Evolutionary conservation across 805 yeast genomes (phyloP), one percentile per base, ranked within the genome.

Genomic region (Teunomyces aglyptinius): DNA sequence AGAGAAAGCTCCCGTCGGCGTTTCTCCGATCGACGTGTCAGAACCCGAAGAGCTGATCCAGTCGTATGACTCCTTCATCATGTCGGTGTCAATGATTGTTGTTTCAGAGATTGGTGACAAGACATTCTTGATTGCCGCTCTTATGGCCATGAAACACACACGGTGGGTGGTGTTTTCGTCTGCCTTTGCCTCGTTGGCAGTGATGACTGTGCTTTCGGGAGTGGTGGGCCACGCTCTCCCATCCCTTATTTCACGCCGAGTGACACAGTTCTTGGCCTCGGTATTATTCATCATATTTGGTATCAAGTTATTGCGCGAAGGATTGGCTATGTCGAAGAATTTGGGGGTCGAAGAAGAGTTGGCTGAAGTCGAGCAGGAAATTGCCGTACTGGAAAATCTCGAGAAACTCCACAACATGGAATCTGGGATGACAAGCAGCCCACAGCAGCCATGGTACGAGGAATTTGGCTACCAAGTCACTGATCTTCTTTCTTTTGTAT

Each of bases 81-180:
- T 92, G 84, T 81, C 98, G 1, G 71, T 84, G 28, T 80, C 92
- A 12, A 94, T 94, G 99, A 94, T 94, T 60, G 70, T 88, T 27
- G 87, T 90, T n/a, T 87, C 96, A 24, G 99, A 94, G 67, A 85
- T 94, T 49, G 99, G 99, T 49, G 99, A 94, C 66, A 94, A 94
- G 71, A 94, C 99, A 0, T 94, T 94, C 63, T 77, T 94, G 54
- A 89, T 94, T 57, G 97, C 99, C 29, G 98, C 97, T 1, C 75
- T 94, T 53, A 91, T 94, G 97, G 96, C 98, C 26, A 94, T 94
- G 98, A 87, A 89, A 62, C 85, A 90, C 67, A 81, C 91, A 15
- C 78, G 95, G 58, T 58, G 78, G 59, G 75, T 89, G 40, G 98
- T 94, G n/a, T 92, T 94, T 63, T 74, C 89, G 6, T 83, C 97